These are phyloP conservation scores for Colletotrichum shisoi DNA, from an alignment of 2,329 filamentous ascomycete species.

Conservation along the genomic window DNA sequence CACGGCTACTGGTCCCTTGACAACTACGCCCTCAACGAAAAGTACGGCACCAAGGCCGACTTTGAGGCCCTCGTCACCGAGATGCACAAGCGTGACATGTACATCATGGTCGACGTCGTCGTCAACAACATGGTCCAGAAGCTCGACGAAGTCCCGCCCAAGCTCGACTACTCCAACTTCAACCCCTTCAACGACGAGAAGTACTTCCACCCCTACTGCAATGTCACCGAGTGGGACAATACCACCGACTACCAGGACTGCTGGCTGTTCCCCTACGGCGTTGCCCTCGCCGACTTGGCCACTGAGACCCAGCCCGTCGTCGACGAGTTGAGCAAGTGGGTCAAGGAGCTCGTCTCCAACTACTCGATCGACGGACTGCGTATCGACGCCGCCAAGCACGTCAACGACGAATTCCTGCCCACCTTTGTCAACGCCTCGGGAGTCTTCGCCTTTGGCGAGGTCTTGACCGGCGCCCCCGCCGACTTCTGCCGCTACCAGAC, in stretches of 20 bases:
- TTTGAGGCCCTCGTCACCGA: slow-evolving; percentile 56
- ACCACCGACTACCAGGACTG: slow-evolving; percentile 62
- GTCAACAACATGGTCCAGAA: slow-evolving; percentile 58
- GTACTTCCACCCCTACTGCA: slow-evolving; percentile 69
- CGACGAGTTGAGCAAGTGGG: slow-evolving; percentile 64
- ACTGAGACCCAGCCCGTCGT: slow-evolving; percentile 61
- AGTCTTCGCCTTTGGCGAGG: slow-evolving; percentile 69
- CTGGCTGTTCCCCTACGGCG: slow-evolving; percentile 62
- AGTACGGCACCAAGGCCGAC: slow-evolving; percentile 61
- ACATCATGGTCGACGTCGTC: slow-evolving; percentile 65
- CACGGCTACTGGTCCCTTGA: slow-evolving; percentile 54
- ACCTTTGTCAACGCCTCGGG: slow-evolving; percentile 62
- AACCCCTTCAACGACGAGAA: slow-evolving; percentile 57
- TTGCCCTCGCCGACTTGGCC: slow-evolving; percentile 69
- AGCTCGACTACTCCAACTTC: slow-evolving; percentile 50
- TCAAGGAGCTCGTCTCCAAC: slow-evolving; percentile 63
- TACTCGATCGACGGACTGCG: slow-evolving; percentile 70
- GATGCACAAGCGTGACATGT: slow-evolving; percentile 62
- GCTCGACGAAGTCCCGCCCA: slow-evolving; percentile 52
- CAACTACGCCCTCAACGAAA: slow-evolving; percentile 54
- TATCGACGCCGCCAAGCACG: slow-evolving; percentile 69
- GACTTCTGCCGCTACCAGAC: slow-evolving; percentile 65
- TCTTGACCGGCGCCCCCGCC: slow-evolving; percentile 60
- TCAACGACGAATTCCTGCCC: slow-evolving; percentile 67
- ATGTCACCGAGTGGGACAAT: slow-evolving; percentile 64